Evolutionary conservation across 2,329 filamentous ascomycete genomes (phyloP).

Genomic region (Lomentospora prolificans): DNA sequence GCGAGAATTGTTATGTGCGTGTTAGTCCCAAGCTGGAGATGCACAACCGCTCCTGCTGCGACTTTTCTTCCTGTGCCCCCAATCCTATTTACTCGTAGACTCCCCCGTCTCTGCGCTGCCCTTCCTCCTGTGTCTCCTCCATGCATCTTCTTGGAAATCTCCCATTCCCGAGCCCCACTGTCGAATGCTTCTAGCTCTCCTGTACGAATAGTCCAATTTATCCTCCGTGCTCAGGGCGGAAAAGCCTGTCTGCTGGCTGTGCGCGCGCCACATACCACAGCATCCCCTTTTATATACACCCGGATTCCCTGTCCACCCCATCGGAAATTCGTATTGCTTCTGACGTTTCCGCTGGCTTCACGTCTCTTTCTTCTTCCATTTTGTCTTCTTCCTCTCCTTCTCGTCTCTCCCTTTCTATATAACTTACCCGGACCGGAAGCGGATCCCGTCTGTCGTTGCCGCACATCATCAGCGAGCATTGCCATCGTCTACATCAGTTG

Average conservation of each 20-base stretch:
- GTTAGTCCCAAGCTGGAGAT: too few relatives aligned
- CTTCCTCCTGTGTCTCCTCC: neutral
- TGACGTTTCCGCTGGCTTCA: neutral
- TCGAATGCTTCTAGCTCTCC: neutral
- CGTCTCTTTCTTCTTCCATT: neutral
- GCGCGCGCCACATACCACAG: neutral
- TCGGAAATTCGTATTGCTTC: neutral
- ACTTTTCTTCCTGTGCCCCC: too few relatives aligned
- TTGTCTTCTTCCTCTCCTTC: neutral
- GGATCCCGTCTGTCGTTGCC: neutral
- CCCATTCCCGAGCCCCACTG: neutral
- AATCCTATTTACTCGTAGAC: too few relatives aligned
- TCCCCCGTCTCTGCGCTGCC: neutral
- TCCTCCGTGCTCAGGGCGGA: neutral
- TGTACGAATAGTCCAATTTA: too few relatives aligned
- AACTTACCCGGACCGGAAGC: neutral
- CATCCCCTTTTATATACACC: conserved; percentile 1
- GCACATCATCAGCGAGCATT: neutral
- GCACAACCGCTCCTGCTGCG: too few relatives aligned
- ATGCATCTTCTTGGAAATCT: too few relatives aligned
- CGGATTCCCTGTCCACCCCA: neutral
- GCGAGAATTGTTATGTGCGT: too few relatives aligned
- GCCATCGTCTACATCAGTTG: neutral
- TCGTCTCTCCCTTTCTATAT: neutral
- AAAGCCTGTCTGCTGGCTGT: neutral